Evolutionary conservation across 148 eudicot species (phyloP).

Genomic region (Simmondsia chinensis): DNA sequence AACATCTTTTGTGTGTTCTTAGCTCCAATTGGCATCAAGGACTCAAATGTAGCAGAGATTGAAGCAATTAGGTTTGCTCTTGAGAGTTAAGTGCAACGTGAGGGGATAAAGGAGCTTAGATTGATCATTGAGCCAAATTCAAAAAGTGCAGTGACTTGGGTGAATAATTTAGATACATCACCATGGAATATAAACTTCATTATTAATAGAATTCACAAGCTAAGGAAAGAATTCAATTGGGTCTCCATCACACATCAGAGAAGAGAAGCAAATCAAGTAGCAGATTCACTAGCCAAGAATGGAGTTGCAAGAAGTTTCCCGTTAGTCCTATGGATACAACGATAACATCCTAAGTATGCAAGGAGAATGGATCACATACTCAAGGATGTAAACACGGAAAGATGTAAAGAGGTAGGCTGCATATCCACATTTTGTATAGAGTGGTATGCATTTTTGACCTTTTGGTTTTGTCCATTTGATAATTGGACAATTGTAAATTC

Average conservation of each 20-base stretch:
- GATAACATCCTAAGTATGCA: too few relatives aligned
- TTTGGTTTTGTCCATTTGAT: too few relatives aligned
- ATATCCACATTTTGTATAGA: too few relatives aligned
- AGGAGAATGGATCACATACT: too few relatives aligned
- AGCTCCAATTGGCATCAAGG: background rate
- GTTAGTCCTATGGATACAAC: too few relatives aligned
- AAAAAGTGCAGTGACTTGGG: background rate
- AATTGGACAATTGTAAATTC: too few relatives aligned
- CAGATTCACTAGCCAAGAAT: background rate
- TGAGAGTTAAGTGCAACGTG: background rate
- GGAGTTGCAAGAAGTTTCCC: background rate
- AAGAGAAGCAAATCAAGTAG: background rate
- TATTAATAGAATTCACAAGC: too few relatives aligned
- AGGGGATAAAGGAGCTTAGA: background rate
- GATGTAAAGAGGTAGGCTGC: too few relatives aligned
- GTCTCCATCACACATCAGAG: background rate
- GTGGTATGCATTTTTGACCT: too few relatives aligned
- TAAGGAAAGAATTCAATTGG: too few relatives aligned
- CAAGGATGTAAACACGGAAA: too few relatives aligned
- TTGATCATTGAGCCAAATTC: background rate
- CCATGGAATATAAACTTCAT: too few relatives aligned
- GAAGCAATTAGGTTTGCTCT: background rate
- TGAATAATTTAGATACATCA: background rate
- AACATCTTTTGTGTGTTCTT: background rate
- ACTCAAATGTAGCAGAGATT: background rate